Conservation (phyloP, 176 grass and related monocot genomes). For the Oryza australiensis region DNA sequence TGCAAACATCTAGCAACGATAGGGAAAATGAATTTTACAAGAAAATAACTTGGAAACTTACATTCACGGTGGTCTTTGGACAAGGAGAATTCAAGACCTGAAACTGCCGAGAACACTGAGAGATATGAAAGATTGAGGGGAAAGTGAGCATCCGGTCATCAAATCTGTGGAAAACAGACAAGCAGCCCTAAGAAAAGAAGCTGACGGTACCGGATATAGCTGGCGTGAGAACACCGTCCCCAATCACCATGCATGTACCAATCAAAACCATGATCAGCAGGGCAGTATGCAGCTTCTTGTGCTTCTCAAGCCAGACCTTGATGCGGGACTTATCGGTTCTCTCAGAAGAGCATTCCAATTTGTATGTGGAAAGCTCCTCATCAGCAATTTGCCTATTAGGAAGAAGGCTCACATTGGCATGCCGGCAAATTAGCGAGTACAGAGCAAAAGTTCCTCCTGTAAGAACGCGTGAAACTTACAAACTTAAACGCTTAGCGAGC, state of each 20-base stretch:
- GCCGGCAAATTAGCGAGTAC: slow-evolving; percentile 93
- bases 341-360: slow-evolving; percentile 66
- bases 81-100: slow-evolving; percentile 87
- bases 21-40: neutral
- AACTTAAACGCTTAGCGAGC: neutral
- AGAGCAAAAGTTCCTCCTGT: slow-evolving; percentile 93
- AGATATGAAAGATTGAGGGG: slow-evolving; percentile 30
- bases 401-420: slow-evolving; percentile 91
- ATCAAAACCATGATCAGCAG: slow-evolving; percentile 88
- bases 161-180: slow-evolving; percentile 24
- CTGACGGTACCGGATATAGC: slow-evolving; percentile 75
- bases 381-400: slow-evolving; percentile 89
- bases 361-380: slow-evolving; percentile 95
- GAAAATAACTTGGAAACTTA: slow-evolving; percentile 40
- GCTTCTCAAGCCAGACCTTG: slow-evolving; percentile 87
- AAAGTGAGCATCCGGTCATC: slow-evolving; percentile 28
- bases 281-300: slow-evolving; percentile 73
- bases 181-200: neutral
- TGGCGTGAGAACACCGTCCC: slow-evolving; percentile 96
- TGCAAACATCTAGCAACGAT: neutral
- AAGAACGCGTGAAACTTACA: slow-evolving; percentile 1
- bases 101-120: slow-evolving; percentile 95
- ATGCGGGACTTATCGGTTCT: slow-evolving; percentile 49
- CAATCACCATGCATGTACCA: slow-evolving; percentile 98
- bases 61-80: slow-evolving; percentile 87